Conservation (phyloP, 2,329 filamentous ascomycete species). For the Scedosporium minutisporum region DNA sequence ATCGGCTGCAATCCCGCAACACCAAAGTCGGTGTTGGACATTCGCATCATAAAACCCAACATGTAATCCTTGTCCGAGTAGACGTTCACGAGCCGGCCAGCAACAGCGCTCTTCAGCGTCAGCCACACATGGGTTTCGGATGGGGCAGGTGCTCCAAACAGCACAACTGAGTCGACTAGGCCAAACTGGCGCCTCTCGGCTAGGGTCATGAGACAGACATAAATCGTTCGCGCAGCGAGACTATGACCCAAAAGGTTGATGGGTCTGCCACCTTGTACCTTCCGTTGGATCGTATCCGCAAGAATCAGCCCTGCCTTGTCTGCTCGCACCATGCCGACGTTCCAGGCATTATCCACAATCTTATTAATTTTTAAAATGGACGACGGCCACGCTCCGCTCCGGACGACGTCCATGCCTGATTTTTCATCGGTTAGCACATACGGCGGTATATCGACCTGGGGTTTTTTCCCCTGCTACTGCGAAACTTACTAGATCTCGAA, state of each 20-base stretch:
- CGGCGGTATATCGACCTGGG: not conserved
- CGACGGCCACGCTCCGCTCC: constrained; percentile 45
- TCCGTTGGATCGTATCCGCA: constrained; percentile 73
- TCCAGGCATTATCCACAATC: constrained; percentile 75
- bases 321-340: constrained; percentile 62
- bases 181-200: constrained; percentile 78
- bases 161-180: constrained; percentile 71
- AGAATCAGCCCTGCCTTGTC: constrained; percentile 65
- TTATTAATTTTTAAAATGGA: constrained; percentile 58
- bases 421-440: not conserved
- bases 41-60: constrained; percentile 79
- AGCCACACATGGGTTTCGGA: constrained; percentile 66
- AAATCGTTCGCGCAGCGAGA: constrained; percentile 74
- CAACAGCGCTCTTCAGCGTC: constrained; percentile 66
- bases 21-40: constrained; percentile 70
- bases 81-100: constrained; percentile 80
- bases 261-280: constrained; percentile 71
- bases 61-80: constrained; percentile 83
- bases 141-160: constrained; percentile 77
- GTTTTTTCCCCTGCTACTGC: not conserved
- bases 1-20: constrained; percentile 75
- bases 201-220: constrained; percentile 68
- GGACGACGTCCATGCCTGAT: constrained; percentile 19
- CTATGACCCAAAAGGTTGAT: constrained; percentile 77
- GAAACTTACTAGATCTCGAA: constrained; percentile 35